phyloP scores from a whole-genome alignment of 345 rosid species.

The Eucalyptus sp. region DNA sequence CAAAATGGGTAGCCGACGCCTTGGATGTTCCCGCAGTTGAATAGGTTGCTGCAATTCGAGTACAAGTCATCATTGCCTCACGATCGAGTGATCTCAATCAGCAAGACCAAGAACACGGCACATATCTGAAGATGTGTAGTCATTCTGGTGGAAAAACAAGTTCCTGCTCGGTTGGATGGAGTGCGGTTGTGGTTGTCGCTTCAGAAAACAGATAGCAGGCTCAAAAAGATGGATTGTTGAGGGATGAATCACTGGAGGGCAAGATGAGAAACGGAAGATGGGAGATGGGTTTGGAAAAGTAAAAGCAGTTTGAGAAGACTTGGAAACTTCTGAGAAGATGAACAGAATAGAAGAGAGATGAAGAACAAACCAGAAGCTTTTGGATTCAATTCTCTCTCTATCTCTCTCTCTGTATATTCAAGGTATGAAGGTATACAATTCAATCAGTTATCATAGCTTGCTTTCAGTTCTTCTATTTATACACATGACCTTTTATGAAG shows the following conservation, averaged over 20 bases:
- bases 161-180: neutral
- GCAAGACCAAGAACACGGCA: neutral
- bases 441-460: too few species aligned
- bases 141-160: neutral
- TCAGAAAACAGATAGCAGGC: neutral
- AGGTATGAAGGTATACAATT: too few species aligned
- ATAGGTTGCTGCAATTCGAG: neutral
- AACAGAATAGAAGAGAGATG: too few species aligned
- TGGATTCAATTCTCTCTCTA: too few species aligned
- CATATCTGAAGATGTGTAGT: neutral
- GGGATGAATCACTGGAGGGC: neutral
- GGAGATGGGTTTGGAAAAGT: neutral
- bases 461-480: too few species aligned
- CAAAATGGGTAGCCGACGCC: conserved; percentile 18
- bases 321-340: too few species aligned
- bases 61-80: neutral
- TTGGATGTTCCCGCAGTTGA: conserved; percentile 9
- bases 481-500: too few species aligned
- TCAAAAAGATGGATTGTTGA: neutral
- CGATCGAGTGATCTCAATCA: neutral
- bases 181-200: accelerated
- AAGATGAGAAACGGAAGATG: neutral
- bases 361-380: too few species aligned
- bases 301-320: neutral
- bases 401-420: too few species aligned